Conservation (phyloP, 208 protist genomes). For the Trypanosoma melophagium region DNA sequence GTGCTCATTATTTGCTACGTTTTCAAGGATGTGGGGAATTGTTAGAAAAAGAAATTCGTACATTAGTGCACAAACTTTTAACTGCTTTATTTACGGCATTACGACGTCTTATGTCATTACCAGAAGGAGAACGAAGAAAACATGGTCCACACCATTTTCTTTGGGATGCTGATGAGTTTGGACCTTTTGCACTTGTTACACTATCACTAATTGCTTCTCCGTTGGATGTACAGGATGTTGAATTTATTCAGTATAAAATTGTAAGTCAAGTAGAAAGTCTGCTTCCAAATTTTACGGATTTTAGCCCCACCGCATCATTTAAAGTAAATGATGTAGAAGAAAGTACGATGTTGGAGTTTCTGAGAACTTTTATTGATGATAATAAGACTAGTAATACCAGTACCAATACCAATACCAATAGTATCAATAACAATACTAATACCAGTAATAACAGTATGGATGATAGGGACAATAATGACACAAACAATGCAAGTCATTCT, state of each 20-base stretch:
- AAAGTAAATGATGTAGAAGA: conserved; percentile 33
- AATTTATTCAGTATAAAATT: conserved; percentile 32
- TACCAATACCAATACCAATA: not conserved
- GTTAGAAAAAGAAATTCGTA: conserved; percentile 47
- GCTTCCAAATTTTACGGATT: conserved; percentile 55
- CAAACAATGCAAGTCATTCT: not conserved
- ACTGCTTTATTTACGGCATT: conserved; percentile 44
- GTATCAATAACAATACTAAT: not conserved
- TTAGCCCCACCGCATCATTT: conserved; percentile 53
- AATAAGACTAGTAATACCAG: not conserved
- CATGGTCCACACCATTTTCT: conserved; percentile 58
- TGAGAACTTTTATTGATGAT: conserved; percentile 12
- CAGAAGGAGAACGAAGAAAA: conserved; percentile 30
- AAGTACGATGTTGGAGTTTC: conserved; percentile 15
- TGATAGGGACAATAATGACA: not conserved
- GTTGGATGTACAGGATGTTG: conserved; percentile 52
- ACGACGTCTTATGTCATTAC: conserved; percentile 26
- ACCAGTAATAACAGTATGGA: not conserved
- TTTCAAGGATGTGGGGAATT: conserved; percentile 54
- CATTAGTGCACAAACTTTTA: conserved; percentile 44
- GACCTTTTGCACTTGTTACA: conserved; percentile 45
- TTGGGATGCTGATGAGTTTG: conserved; percentile 59
- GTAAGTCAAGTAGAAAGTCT: conserved; percentile 39
- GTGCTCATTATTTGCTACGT: conserved; percentile 44
- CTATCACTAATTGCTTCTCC: conserved; percentile 59